phyloP scores from a whole-genome alignment of 2,329 filamentous ascomycete genomes.

The Raffaelea ambrosiae region DNA sequence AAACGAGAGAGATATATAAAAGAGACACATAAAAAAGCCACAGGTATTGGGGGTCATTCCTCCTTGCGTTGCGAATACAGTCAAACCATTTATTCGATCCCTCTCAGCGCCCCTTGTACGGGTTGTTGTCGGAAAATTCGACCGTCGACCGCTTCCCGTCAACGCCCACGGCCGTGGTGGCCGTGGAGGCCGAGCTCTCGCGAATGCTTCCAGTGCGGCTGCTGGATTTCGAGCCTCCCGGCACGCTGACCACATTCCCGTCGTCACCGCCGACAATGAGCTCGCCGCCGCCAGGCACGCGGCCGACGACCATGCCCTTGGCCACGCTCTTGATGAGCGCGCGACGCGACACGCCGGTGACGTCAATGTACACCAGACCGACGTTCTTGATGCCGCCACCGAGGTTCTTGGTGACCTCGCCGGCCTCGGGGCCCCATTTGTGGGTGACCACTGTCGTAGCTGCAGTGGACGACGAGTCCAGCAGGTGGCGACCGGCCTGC shows the following conservation, averaged over 20 bases:
- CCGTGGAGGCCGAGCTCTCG: not conserved
- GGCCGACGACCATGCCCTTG: conserved; percentile 89
- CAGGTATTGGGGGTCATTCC: no score
- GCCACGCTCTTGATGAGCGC: conserved; percentile 92
- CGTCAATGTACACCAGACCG: conserved; percentile 93
- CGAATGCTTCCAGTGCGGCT: conserved; percentile 11
- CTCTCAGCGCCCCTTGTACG: conserved; percentile 8
- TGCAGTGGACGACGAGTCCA: conserved; percentile 67
- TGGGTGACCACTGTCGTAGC: conserved; percentile 83
- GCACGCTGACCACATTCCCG: conserved; percentile 16
- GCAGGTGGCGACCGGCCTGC: conserved; percentile 69
- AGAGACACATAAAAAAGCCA: no score
- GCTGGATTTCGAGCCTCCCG: not conserved
- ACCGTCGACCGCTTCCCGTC: conserved; percentile 1
- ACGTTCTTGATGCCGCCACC: conserved; percentile 92
- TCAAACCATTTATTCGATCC: not conserved
- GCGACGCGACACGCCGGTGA: conserved; percentile 79
- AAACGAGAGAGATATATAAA: no score
- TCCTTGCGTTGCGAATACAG: no score
- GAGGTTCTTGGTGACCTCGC: conserved; percentile 64
- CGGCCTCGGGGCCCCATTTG: conserved; percentile 79
- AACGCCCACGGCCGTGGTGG: not conserved
- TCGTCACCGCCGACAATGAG: conserved; percentile 58
- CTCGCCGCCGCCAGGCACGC: conserved; percentile 64
- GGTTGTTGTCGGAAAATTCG: conserved; percentile 15